Percentiles rank a stretch among this genome's conserved stretches.
phyloP scores from a whole-genome alignment of 1,139 yeast genomes.

The Pichia sp. region DNA sequence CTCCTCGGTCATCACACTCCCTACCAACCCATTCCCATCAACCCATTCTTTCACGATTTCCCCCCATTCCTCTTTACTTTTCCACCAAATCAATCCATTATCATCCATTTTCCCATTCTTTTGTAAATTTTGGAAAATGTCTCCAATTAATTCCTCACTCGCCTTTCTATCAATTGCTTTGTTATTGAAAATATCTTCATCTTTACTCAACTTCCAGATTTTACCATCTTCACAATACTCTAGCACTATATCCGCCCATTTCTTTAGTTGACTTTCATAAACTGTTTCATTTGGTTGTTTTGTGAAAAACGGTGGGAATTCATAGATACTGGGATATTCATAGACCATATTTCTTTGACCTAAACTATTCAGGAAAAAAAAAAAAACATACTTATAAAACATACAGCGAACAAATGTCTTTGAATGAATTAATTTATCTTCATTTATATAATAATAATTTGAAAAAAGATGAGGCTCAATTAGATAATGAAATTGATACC shows the following conservation, averaged over 20 bases:
- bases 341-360: slow-evolving; percentile 20
- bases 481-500: background rate
- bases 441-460: background rate
- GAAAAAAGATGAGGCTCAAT: background rate
- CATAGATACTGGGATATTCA: slow-evolving; percentile 65
- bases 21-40: slow-evolving; percentile 70
- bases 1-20: slow-evolving; percentile 72
- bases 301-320: slow-evolving; percentile 90
- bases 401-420: background rate
- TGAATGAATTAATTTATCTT: background rate
- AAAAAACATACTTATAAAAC: too few species aligned
- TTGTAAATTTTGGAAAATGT: slow-evolving; percentile 32
- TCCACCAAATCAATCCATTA: slow-evolving; percentile 48
- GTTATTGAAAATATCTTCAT: background rate
- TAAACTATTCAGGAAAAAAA: too few species aligned
- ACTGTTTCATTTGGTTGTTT: slow-evolving; percentile 80
- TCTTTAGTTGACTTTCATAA: slow-evolving; percentile 58
- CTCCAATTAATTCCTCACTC: slow-evolving; percentile 37
- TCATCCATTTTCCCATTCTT: background rate
- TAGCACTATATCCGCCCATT: slow-evolving; percentile 53
- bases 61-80: slow-evolving; percentile 73
- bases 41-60: slow-evolving; percentile 53
- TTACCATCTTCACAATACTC: slow-evolving; percentile 53
- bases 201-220: slow-evolving; percentile 32
- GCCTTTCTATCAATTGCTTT: slow-evolving; percentile 2